These are phyloP conservation scores for Aspergillus phoenicis DNA, from an alignment of 2,329 filamentous ascomycete genomes.

Conservation along the genomic window DNA sequence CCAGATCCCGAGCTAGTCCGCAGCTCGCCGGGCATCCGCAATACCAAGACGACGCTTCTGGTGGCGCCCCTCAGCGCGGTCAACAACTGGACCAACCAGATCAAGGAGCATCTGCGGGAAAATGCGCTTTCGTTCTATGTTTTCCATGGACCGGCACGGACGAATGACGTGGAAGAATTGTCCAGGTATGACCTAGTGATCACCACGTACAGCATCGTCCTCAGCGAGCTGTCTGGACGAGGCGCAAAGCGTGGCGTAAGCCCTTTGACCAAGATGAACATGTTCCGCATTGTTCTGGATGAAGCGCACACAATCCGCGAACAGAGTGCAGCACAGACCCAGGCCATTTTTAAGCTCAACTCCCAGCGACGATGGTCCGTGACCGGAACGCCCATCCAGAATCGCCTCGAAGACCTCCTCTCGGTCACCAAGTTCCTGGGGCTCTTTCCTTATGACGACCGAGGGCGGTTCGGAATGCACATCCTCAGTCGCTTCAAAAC, in stretches of 20 bases:
- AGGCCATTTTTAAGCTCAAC: conserved; percentile 77
- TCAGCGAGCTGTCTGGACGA: conserved; percentile 72
- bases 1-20: conserved; percentile 49
- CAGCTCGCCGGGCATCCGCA: conserved; percentile 50
- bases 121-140: conserved; percentile 71
- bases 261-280: conserved; percentile 77
- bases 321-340: conserved; percentile 76
- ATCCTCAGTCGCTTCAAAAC: conserved; percentile 86
- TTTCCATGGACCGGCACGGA: conserved; percentile 81
- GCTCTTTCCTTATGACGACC: conserved; percentile 81
- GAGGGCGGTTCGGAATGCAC: conserved; percentile 71
- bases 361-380: conserved; percentile 90
- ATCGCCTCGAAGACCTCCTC: conserved; percentile 85
- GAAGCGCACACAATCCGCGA: conserved; percentile 95
- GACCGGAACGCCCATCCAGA: conserved; percentile 96
- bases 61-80: conserved; percentile 89
- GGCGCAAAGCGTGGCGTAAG: conserved; percentile 60
- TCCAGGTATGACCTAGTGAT: conserved; percentile 80
- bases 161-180: conserved; percentile 68
- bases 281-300: conserved; percentile 92
- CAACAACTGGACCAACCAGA: conserved; percentile 92
- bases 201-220: conserved; percentile 88
- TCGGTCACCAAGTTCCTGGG: conserved; percentile 84
- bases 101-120: conserved; percentile 74
- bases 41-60: conserved; percentile 78